Percentiles rank a stretch among this genome's conserved stretches.
Evolutionary conservation across 2,329 filamentous ascomycete genomes (phyloP).

Genomic region (Nemania diffusa): DNA sequence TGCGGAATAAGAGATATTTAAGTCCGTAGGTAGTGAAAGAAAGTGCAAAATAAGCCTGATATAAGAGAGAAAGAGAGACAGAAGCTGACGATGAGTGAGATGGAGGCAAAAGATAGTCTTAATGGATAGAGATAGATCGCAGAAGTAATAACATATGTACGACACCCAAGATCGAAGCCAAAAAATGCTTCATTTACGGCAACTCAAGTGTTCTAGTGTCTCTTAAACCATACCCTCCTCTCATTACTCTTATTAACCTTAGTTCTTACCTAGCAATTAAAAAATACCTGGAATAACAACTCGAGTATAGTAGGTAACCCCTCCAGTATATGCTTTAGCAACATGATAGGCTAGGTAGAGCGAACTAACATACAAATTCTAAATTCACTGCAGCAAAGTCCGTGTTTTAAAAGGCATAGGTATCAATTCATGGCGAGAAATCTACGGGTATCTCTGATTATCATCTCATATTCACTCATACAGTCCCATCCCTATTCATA

Average conservation of each 20-base stretch:
- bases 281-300: not conserved
- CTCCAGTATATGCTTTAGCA: too few relatives aligned
- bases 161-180: not conserved
- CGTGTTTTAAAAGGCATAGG: not conserved
- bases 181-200: not conserved
- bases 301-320: too few relatives aligned
- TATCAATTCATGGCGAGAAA: not conserved
- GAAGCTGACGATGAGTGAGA: not conserved
- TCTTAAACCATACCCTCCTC: not conserved
- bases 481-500: not conserved
- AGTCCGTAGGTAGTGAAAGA: not conserved
- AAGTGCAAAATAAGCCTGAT: constrained; percentile 1
- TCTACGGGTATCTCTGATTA: constrained; percentile 30
- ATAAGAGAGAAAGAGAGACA: not conserved
- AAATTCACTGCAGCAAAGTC: not conserved
- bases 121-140: constrained; percentile 26
- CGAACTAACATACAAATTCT: not conserved
- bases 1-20: constrained; percentile 10
- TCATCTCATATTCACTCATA: not conserved
- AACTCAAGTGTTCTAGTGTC: not conserved
- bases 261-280: not conserved
- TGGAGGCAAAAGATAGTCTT: not conserved
- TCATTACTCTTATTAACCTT: not conserved
- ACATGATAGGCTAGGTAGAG: not conserved
- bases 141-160: constrained; percentile 21